Conservation (phyloP, 2,329 filamentous ascomycete genomes). For the Penicillium aurantiogriseum region DNA sequence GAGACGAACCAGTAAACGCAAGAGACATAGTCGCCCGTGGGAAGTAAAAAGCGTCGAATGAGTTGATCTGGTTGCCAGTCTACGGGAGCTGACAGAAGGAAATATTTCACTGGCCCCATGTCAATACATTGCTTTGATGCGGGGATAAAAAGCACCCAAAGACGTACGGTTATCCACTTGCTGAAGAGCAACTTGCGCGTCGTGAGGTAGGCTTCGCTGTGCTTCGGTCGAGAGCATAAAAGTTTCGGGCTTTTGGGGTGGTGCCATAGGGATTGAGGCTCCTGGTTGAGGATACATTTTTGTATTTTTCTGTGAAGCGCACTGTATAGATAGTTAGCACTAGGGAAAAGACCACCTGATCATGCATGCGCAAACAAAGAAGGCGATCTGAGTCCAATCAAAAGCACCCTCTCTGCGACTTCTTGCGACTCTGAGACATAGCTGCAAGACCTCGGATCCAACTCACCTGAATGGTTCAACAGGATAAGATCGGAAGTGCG, state of each 20-base stretch:
- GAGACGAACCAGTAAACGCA: constrained; percentile 80
- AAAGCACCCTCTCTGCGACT: constrained; percentile 7
- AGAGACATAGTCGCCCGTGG: constrained; percentile 97
- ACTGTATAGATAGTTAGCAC: constrained; percentile 22
- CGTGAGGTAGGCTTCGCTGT: constrained; percentile 91
- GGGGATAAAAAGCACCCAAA: not conserved
- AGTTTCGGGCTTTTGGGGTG: constrained; percentile 94
- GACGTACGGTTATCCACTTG: constrained; percentile 94
- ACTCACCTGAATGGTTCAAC: constrained; percentile 14
- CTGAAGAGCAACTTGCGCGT: constrained; percentile 94
- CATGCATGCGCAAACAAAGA: constrained; percentile 22
- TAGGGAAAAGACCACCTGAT: constrained; percentile 19
- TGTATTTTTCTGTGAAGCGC: constrained; percentile 6
- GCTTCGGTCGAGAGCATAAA: constrained; percentile 98
- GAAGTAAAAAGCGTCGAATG: constrained; percentile 90
- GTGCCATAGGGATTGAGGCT: constrained; percentile 82
- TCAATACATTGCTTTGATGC: constrained; percentile 6
- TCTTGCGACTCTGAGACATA: constrained; percentile 10
- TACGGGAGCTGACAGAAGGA: constrained; percentile 96
- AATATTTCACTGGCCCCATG: constrained; percentile 80
- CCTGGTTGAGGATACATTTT: constrained; percentile 75
- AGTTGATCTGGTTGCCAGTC: constrained; percentile 98
- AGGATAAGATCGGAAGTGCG: constrained; percentile 10
- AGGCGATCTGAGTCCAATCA: not conserved
- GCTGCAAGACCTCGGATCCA: constrained; percentile 19